These are phyloP conservation scores for Corinectria fuckeliana DNA, from an alignment of 2,329 filamentous ascomycete genomes.

Conservation along the genomic window DNA sequence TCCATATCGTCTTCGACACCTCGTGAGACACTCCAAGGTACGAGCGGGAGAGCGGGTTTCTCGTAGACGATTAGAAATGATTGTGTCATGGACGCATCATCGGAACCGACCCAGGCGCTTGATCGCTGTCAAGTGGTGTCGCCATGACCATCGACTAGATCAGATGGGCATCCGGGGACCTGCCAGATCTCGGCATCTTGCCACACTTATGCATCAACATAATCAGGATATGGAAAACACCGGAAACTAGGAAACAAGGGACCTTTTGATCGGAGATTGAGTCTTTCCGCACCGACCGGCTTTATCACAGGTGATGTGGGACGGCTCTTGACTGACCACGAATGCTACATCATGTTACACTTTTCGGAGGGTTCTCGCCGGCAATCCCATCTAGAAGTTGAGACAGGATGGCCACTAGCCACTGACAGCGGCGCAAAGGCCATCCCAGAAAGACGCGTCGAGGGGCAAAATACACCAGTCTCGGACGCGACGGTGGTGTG, in stretches of 20 bases:
- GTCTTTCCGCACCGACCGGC: neutral
- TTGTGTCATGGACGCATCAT: slow-evolving; percentile 25
- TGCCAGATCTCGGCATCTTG: slow-evolving; percentile 14
- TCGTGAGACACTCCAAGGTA: slow-evolving; percentile 14
- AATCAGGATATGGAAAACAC: neutral
- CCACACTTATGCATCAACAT: neutral
- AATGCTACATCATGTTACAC: slow-evolving; percentile 11
- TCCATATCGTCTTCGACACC: slow-evolving; percentile 12
- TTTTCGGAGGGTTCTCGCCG: slow-evolving; percentile 32
- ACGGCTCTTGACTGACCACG: slow-evolving; percentile 8
- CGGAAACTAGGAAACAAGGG: neutral
- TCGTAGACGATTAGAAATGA: slow-evolving; percentile 9
- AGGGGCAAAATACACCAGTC: slow-evolving; percentile 25
- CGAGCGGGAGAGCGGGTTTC: neutral
- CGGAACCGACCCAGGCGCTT: neutral
- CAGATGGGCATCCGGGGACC: slow-evolving; percentile 2
- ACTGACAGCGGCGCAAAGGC: slow-evolving; percentile 12
- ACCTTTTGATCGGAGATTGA: neutral
- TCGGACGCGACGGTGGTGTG: slow-evolving; percentile 28
- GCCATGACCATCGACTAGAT: neutral
- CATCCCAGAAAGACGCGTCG: slow-evolving; percentile 22
- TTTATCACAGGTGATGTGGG: neutral
- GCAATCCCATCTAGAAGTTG: slow-evolving; percentile 6
- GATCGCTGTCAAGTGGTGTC: neutral
- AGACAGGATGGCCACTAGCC: slow-evolving; percentile 10